Evolutionary conservation across 2,329 filamentous ascomycete species (phyloP), one percentile per base, ranked within the genome.

Genomic region (Monilinia fructigena): DNA sequence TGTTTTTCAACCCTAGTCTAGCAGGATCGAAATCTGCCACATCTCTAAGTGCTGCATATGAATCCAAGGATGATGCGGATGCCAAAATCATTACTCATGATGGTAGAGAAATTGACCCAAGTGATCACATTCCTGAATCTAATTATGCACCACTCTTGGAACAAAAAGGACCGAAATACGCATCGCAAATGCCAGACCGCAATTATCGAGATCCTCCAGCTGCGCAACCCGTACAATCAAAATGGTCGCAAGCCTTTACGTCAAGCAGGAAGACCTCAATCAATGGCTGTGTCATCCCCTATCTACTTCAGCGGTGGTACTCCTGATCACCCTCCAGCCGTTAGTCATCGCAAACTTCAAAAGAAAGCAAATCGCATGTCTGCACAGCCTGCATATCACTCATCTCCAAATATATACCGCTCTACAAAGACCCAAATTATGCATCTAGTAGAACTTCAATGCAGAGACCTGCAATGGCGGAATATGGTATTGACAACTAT

Each of bases 11-110:
- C 69, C 89, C 90, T 4, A 73, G 63, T 40, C 55, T 75, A 23
- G 77, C 77, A 4, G 70, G 83, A 20, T 77, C 79, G 38, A 62
- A 65, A n/a, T 72, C 74, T 38, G 69, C 71, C 12, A 66, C 67
- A 40, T 73, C 73, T 54, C 40, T 75, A 11, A 74, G 72, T 40
- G 72, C 72, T 26, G 72, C 68, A 55, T 76, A 76, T 65, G 71
- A 75, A 28, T 66, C 69, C 8, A 71, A 71, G 23, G 68, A 72
- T 11, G 85, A 87, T 63, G 78, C 82, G 0, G 82, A 84, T 62
- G 88, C 86, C 11, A 91, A 91, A 73, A 92, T 93, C 68, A 87
- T 93, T 63, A 89, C 86, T 1, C 83, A 90, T 69, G 89, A 92
- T 74, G 91, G 91, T 8, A 83, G 89, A 65, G 89, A 92, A 72